Evolutionary conservation across 495 filamentous ascomycete genomes (phyloP), one percentile per base, ranked within the genome.

Genomic region (Podospora sp.): DNA sequence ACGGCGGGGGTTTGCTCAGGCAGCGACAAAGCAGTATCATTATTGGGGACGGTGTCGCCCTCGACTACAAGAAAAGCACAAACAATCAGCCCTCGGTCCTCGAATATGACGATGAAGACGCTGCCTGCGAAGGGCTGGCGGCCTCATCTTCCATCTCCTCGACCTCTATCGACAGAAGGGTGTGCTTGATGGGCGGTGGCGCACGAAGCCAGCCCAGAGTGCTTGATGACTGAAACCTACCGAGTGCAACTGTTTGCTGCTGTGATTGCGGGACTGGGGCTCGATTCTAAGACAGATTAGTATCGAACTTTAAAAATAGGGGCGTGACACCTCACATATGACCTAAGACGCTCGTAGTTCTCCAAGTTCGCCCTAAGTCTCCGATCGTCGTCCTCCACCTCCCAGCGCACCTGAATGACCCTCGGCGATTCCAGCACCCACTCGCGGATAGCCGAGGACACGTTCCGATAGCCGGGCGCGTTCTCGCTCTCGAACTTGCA

Each of bases 401-500:
- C 76, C 91, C 91, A 94, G 14, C 88, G 80, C 8, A 83, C 81
- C 24, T 79, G 66, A 64, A 94, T 87, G 12, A 82, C 80, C 1
- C 78, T 68, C 1, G 87, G 86, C 1, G 88, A 87, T 55, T 88
- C 83, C 4, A 81, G 75, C 0, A 87, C 85, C 81, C 91, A 96
- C 21, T 90, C 85, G 49, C 87, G 82, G 14, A 96, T 79, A 0
- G 89, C 89, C 35, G 89, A 90, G 1, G 88, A 87, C 16, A 96
- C 83, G 20, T 89, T 88, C 52, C 88, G 84, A 69, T 89, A 96
- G 1, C 92, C 92, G 0, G 92, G 89, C 0, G 92, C 83, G 64
- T 82, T 86, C 22, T 87, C 84, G 68, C 86, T 87, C 33, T 90
- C 89, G 68, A 95, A 96, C 72, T 92, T 95, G 81, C 89, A 93